Evolutionary conservation across 164 flowering plant genomes (phyloP), one percentile per base, ranked within the genome.

Genomic region (Chloranthus sessilifolius): DNA sequence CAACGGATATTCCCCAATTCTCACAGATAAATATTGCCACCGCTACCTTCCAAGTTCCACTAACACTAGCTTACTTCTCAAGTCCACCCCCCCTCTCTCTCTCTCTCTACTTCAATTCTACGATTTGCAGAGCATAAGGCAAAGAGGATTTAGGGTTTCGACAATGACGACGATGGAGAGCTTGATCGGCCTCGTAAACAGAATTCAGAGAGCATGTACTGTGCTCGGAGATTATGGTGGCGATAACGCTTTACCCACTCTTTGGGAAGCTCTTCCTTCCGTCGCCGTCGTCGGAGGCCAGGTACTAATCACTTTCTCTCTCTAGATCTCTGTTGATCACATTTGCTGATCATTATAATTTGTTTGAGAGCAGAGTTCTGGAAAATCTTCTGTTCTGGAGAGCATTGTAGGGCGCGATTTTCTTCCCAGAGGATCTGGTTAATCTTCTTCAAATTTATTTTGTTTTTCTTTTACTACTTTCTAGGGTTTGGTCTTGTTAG

Each of bases 261-360:
- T 88, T 4, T 83, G 95, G 95, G 97, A 85, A 53, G 78, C 91
- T 50, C 91, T 88, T 23, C 97, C 97, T 30, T 70, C 95, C 17
- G 89, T 88, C 8, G 95, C 95, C 52, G 97, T 88, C 38, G 97
- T 88, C 38, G 97, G 97, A 39, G 96, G 96, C 33, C 96, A 87
- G 96, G 96, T 84, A 21, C 7, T 17, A 11, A 20, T 26, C 1
- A 43, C 14, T 15, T 5, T 28, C 47, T 15, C 4, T 33, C 23
- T 34, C 14, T 42, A 26, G 16, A 2, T 43, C 10, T 23, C 27
- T n/a, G n/a, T n/a, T n/a, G n/a, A n/a, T n/a, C n/a, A n/a, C n/a
- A n/a, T n/a, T n/a, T n/a, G n/a, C n/a, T n/a, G n/a, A n/a, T n/a
- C n/a, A n/a, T n/a, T n/a, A n/a, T 33, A 2, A 22, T 45, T 27